Conservation (phyloP, 176 grass and related monocot genomes). For the Juncus inflexus region DNA sequence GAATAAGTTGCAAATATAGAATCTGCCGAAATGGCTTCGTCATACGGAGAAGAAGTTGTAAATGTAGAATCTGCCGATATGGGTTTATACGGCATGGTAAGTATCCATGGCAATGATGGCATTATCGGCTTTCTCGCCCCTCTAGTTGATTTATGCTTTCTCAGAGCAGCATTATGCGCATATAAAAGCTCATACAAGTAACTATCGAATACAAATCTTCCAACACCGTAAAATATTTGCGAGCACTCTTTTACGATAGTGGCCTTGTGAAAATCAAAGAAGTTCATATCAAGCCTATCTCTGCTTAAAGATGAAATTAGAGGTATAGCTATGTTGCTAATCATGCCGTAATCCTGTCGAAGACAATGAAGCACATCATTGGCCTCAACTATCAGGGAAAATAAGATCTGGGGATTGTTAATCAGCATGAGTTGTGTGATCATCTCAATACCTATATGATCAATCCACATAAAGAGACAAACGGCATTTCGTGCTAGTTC, state of each 20-base stretch:
- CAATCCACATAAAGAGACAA: conserved; percentile 11
- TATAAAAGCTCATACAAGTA: conserved; percentile 13
- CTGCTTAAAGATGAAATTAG: not conserved
- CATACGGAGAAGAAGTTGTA: too few species aligned
- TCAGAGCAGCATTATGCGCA: not conserved
- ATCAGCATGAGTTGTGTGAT: not conserved
- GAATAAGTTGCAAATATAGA: too few species aligned
- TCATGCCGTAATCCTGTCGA: conserved; percentile 3
- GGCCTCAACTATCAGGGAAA: conserved; percentile 6
- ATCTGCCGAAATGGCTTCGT: too few species aligned
- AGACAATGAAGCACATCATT: not conserved
- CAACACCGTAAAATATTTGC: not conserved
- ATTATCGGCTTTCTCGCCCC: not conserved
- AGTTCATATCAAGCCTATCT: not conserved
- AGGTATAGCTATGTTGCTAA: not conserved
- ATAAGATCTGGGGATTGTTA: not conserved
- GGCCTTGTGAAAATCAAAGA: not conserved
- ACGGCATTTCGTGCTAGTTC: conserved; percentile 6
- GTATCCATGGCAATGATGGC: not conserved
- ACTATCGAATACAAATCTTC: conserved; percentile 13
- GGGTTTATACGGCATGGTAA: too few species aligned
- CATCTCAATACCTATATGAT: not conserved
- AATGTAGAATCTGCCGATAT: too few species aligned
- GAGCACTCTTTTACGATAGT: not conserved
- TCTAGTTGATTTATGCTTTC: not conserved